Evolutionary conservation across 495 filamentous ascomycete genomes (phyloP), one percentile per base, ranked within the genome.

Genomic region (Aspergillus indologenus): DNA sequence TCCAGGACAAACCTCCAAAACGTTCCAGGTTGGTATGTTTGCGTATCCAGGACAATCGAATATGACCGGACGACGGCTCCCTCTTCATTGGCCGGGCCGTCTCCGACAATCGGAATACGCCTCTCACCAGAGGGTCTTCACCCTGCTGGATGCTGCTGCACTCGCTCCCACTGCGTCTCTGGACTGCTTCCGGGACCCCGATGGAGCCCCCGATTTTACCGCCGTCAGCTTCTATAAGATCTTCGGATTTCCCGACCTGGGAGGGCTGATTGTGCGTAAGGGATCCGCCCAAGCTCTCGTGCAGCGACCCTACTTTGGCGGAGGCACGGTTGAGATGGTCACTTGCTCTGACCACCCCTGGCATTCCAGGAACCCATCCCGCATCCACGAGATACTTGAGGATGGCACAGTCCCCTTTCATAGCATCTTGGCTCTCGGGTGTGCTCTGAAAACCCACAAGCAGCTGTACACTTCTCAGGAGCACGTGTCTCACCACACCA

Each of bases 361-460:
- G 84, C 85, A 88, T 71, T 75, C 79, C 26, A 84, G 69, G 45
- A 90, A 86, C 61, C 76, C 81, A 31, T 70, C 71, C 20, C 68
- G 69, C 42, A 67, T 90, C 3, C 87, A 90, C 59, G 85, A 89
- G 46, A 76, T 75, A 19, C 77, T 92, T 1, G 90, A 92, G 62
- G 90, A 93, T 69, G 90, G 90, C 3, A 92, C 89, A 7, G 68
- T 89, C 6, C 86, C 88, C n/a, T 89, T 90, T 61, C 90, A 90
- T 69, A 87, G 74, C 62, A 91, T 92, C 60, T 67, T 90, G 23
- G 88, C 87, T 1, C 79, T 93, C 11, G 85, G 83, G 0, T 79
- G 80, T 63, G 90, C 88, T 5, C 82, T 93, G 24, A 78, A 82
- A n/a, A 76, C 84, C 2, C 89, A 92, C 65, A 62, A 71, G 29